These are phyloP conservation scores for Actinomucor elegans DNA, from an alignment of 371 early-diverging fungal genomes.

Conservation along the genomic window DNA sequence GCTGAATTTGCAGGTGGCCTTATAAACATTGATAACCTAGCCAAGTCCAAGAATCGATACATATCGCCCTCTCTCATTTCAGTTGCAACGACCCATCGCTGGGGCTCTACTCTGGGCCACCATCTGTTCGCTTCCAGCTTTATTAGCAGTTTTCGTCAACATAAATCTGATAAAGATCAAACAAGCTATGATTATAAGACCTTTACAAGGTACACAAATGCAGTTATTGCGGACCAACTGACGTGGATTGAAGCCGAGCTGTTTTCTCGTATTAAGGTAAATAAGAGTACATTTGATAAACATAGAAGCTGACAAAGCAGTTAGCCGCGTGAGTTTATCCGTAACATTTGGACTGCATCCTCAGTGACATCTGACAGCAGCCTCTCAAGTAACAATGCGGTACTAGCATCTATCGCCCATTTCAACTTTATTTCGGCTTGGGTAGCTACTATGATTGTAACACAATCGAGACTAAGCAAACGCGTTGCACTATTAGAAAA, in stretches of 20 bases:
- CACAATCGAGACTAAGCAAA: conserved; percentile 55
- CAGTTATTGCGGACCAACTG: conserved; percentile 61
- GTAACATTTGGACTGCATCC: conserved; percentile 50
- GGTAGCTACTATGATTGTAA: conserved; percentile 66
- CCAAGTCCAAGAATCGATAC: not conserved
- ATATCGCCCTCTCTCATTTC: conserved; percentile 8
- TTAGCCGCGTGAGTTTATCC: conserved; percentile 57
- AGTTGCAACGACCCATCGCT: conserved; percentile 18
- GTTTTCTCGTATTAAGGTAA: conserved; percentile 24
- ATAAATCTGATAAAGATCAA: conserved; percentile 31
- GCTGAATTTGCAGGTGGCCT: conserved; percentile 46
- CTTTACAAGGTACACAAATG: conserved; percentile 43
- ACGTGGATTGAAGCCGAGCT: conserved; percentile 62
- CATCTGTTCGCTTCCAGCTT: conserved; percentile 27
- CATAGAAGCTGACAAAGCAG: not conserved
- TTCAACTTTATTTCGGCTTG: conserved; percentile 67
- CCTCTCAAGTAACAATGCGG: conserved; percentile 21
- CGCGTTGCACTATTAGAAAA: conserved; percentile 64
- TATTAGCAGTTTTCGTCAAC: conserved; percentile 27
- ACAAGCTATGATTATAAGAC: conserved; percentile 20
- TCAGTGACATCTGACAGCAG: not conserved
- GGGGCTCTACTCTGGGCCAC: conserved; percentile 22
- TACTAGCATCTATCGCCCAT: conserved; percentile 57
- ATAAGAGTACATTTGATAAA: not conserved
- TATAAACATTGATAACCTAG: conserved; percentile 24